phyloP scores from a whole-genome alignment of 2,329 filamentous ascomycete species.

The Teratosphaeriaceae sp. region DNA sequence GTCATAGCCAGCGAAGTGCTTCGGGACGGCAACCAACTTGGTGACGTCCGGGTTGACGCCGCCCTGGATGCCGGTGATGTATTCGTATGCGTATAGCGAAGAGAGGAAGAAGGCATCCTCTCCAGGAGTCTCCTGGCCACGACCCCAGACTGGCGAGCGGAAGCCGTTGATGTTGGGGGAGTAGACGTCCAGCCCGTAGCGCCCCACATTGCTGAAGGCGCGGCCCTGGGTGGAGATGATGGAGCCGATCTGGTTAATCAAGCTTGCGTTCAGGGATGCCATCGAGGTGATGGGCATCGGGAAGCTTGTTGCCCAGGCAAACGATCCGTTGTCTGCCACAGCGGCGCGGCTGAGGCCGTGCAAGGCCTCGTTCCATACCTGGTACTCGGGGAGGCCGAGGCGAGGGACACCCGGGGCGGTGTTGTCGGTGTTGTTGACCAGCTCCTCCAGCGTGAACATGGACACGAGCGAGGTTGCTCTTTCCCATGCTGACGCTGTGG shows the following conservation, averaged over 20 bases:
- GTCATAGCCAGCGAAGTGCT: conserved; percentile 54
- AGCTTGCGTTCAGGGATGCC: conserved; percentile 48
- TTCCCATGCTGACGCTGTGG: conserved; percentile 21
- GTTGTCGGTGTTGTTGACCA: conserved; percentile 44
- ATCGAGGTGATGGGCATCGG: conserved; percentile 9
- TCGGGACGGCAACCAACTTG: conserved; percentile 47
- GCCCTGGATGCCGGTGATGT: conserved; percentile 11
- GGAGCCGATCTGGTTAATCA: conserved; percentile 51
- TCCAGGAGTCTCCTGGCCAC: conserved; percentile 16
- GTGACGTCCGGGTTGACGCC: conserved; percentile 4
- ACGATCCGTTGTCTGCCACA: conserved; percentile 29
- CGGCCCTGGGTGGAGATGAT: conserved; percentile 55
- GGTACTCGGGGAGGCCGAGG: conserved; percentile 50
- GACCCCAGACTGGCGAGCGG: conserved; percentile 16
- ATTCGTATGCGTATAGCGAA: conserved; percentile 20
- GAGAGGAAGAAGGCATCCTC: conserved; percentile 12
- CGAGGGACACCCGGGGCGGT: conserved; percentile 47
- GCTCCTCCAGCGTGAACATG: conserved; percentile 41
- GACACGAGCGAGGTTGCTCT: conserved; percentile 41
- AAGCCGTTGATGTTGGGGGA: conserved; percentile 10
- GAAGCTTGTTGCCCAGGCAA: conserved; percentile 7
- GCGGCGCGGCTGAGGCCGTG: conserved; percentile 30
- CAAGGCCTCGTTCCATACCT: conserved; percentile 51
- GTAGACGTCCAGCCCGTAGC: conserved; percentile 9
- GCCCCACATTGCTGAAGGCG: conserved; percentile 41